Conservation (phyloP, 2,329 filamentous ascomycete genomes). For the Chaetomiaceae sp. region DNA sequence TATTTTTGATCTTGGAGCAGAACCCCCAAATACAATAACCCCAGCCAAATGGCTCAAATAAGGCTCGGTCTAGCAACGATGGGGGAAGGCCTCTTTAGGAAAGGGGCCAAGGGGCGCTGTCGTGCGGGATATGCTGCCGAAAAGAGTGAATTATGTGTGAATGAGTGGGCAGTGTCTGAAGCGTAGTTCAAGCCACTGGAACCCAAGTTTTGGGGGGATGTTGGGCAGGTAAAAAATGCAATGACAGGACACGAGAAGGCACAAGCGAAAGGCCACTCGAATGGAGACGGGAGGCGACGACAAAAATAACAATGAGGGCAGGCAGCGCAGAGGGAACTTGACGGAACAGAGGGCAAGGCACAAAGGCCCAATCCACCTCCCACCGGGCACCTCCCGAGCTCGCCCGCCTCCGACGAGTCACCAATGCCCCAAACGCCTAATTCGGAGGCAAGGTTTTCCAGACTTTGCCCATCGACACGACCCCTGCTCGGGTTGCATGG, state of each 20-base stretch:
- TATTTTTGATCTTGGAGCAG: not conserved
- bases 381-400: not conserved
- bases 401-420: conserved; percentile 11
- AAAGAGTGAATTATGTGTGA: conserved; percentile 6
- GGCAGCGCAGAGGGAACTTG: too few relatives aligned
- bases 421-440: conserved; percentile 20
- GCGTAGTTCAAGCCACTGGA: conserved; percentile 9
- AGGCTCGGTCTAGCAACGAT: conserved; percentile 5
- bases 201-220: not conserved
- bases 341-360: not conserved
- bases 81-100: not conserved
- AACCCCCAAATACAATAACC: not conserved
- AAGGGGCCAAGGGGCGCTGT: not conserved
- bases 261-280: not conserved
- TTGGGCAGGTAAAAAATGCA: not conserved
- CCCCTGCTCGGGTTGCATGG: conserved; percentile 4
- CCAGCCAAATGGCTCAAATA: conserved; percentile 6
- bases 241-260: not conserved
- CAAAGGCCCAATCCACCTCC: not conserved
- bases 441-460: conserved; percentile 25
- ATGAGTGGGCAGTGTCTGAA: not conserved
- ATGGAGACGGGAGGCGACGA: conserved; percentile 5
- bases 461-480: conserved; percentile 5
- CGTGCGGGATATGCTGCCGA: conserved; percentile 10
- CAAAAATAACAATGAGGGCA: not conserved